These are phyloP conservation scores for Triticum aestivum DNA, from an alignment of 176 grass and related monocot species.

Conservation along the genomic window IWGSC_CS_RefSeq_v2.1 NC_057800.1:352591797-352592296, in stretches of 20 bases:
- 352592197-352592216: background rate
- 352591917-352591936: background rate
- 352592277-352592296: too few relatives aligned
- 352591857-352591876: background rate
- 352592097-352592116: background rate
- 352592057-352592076: background rate
- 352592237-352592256: background rate
- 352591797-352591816: too few relatives aligned
- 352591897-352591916: background rate
- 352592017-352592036: background rate
- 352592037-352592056: background rate
- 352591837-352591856: background rate
- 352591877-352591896: background rate
- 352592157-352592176: slow-evolving; percentile 30
- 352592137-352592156: slow-evolving; percentile 17
- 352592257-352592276: too few relatives aligned
- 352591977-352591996: slow-evolving; percentile 18
- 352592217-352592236: background rate
- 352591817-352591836: background rate
- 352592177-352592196: background rate
- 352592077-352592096: background rate
- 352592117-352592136: background rate
- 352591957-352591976: slow-evolving; percentile 24
- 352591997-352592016: slow-evolving; percentile 15
- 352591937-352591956: background rate